Evolutionary conservation across 2,329 filamentous ascomycete genomes (phyloP).

Genomic region (Cladosporium sp.): DNA sequence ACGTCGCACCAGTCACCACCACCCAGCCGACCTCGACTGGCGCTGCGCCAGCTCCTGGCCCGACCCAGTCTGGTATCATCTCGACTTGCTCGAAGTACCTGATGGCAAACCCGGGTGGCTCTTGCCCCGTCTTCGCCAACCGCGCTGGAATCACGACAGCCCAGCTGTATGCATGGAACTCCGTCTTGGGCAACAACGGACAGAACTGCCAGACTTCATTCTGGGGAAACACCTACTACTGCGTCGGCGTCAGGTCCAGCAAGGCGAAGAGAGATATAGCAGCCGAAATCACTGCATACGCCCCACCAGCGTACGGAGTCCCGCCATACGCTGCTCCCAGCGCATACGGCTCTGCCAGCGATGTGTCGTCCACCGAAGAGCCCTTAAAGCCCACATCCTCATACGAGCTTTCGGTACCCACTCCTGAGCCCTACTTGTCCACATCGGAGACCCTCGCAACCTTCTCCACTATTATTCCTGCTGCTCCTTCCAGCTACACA

Average conservation of each 20-base stretch:
- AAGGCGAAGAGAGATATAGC: slow-evolving; percentile 4
- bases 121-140: slow-evolving; percentile 31
- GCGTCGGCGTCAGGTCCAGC: slow-evolving; percentile 21
- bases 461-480: background rate
- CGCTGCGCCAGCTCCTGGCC: slow-evolving; percentile 24
- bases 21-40: slow-evolving; percentile 18
- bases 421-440: slow-evolving; percentile 3
- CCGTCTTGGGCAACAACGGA: slow-evolving; percentile 28
- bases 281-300: slow-evolving; percentile 10
- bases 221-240: slow-evolving; percentile 23
- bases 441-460: slow-evolving; percentile 3
- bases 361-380: background rate
- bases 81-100: slow-evolving; percentile 32
- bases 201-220: slow-evolving; percentile 22
- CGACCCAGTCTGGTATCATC: slow-evolving; percentile 32
- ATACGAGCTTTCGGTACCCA: slow-evolving; percentile 6
- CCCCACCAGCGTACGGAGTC: background rate
- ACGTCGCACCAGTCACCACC: slow-evolving; percentile 20
- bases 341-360: background rate
- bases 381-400: background rate
- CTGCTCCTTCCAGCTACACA: background rate
- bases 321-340: background rate
- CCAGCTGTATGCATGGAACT: slow-evolving; percentile 36
- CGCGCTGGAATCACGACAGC: slow-evolving; percentile 28
- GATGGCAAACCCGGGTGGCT: slow-evolving; percentile 27